Base-by-base conservation (phyloP, 2,329 filamentous ascomycete genomes). In the Cladobotryum protrusum region DNA sequence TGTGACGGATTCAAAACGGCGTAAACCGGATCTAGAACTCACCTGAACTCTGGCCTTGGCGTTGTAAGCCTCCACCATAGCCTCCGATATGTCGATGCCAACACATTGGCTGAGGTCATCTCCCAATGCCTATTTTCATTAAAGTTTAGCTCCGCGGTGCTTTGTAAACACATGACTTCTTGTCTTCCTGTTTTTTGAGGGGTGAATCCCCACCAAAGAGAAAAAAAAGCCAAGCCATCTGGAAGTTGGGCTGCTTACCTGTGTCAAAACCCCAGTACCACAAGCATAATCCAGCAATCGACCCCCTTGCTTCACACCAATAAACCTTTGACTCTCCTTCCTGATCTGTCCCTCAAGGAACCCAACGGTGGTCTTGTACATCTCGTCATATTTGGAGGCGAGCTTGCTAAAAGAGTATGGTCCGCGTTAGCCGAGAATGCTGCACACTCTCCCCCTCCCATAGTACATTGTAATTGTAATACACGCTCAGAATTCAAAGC, bases 251-350 rank as follows among this genome's bases (percentile, higher is more conserved):
- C 14, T 33, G 67, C 74, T 57, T 62, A 86, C 83, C 64, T 77
- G 74, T 12, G 84, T 85, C 54, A 87, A 72, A 48, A 80, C 66
- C 2, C 85, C 85, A 5, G 84, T 83, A 8, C 87, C 87, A 61
- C 86, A 90, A 14, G 87, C 87, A 65, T 90, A 91, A 63, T 91
- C 87, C 2, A 90, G 71, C 17, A 89, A 67, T 42, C 76, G 75
- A 81, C 71, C 49, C 58, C 61, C 59, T 58, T 69, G 47, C 39
- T 57, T 57, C 32, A 80, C 75, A 39, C 81, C 82, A 50, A 88
- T 77, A 71, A 86, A 87, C 47, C 76, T 71, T 5, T 78, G 37
- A 19, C 14, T 71, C 32, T 75, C 73, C 4, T 65, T 65, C 53
- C 73, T 71, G 13, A 87, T 72, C 56, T 79, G 72, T 7, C 73